Base-by-base conservation (phyloP, 2,329 filamentous ascomycete genomes). In the Colletotrichum lentis region DNA sequence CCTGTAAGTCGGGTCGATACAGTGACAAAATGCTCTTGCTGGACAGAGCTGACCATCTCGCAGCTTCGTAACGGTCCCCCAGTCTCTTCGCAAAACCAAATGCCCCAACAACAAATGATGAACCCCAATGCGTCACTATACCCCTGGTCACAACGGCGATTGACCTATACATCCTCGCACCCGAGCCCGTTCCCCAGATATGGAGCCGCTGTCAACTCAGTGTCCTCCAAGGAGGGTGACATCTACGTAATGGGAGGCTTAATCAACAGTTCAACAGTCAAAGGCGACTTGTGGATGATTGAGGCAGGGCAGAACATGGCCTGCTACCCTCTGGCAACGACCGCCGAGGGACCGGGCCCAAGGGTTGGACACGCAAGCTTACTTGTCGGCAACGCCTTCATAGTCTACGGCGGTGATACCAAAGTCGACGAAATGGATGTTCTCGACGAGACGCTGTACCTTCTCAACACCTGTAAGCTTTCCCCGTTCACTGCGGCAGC, bases 181-280 rank as follows among this genome's bases (percentile, higher is more conserved):
- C 87, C 90, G 12, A 94, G 93, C 73, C 96, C 96, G 0, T 99
- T 99, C 74, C 96, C 96, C 16, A 90, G 96, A 77, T 99, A 99
- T 85, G 96, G 96, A 77, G 94, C 96, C 59, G 96, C 96, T 7
- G 95, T 97, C 77, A 99, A 99, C 78, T 88, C 94, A 0, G 86
- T 91, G 18, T 92, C 94, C 27, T 97, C 94, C 46, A 98, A 98
- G 80, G 96, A 99, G 79, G 96, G 96, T 68, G 93, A 97, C 74
- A 92, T 99, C 65, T 99, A 98, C 76, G 86, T 99, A 76, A 98
- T 99, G 94, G 96, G 96, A 71, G 96, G 96, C 58, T 81, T 99
- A 69, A 95, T 99, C 74, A 95, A 97, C 76, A 95, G 95, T 72
- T 92, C 94, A 44, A 97, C 93, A 2, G 96, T 98, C 52, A 97